Conservation (phyloP, 352 stramenopile genomes). For the Phytopythium sindhum region DNA sequence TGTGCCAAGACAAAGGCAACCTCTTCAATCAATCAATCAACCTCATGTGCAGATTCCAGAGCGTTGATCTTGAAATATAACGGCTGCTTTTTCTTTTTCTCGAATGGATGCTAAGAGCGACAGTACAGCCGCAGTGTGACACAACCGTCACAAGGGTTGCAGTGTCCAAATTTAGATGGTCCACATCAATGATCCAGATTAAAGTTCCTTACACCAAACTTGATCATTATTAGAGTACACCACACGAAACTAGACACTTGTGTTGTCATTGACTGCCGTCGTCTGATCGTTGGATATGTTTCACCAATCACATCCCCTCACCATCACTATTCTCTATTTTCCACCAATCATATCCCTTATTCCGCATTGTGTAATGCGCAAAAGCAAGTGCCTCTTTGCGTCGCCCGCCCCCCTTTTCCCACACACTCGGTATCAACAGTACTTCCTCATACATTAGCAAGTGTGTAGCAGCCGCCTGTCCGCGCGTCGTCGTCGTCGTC, state of each 20-base stretch:
- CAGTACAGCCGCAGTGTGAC: neutral
- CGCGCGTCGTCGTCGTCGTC: neutral
- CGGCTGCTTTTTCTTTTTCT: no score
- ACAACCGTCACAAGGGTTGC: neutral
- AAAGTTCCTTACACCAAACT: neutral
- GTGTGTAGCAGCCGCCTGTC: no score
- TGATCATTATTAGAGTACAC: neutral
- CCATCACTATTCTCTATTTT: neutral
- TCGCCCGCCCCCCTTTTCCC: neutral
- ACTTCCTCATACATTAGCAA: no score
- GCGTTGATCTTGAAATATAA: no score
- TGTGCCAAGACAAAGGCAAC: neutral
- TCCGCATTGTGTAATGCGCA: neutral
- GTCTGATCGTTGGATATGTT: neutral
- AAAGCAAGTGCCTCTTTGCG: conserved; percentile 5
- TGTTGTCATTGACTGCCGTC: neutral
- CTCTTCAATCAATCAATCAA: no score
- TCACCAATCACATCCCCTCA: neutral
- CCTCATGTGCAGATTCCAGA: no score
- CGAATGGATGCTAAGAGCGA: neutral
- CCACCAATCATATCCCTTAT: neutral
- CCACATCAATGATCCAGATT: neutral
- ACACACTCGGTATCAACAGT: no score
- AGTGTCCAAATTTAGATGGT: neutral
- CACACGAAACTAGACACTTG: neutral